Evolutionary conservation across 1,284 basidiomycete genomes (phyloP), one percentile per base, ranked within the genome.

Genomic region (Microbotryum violaceum): DNA sequence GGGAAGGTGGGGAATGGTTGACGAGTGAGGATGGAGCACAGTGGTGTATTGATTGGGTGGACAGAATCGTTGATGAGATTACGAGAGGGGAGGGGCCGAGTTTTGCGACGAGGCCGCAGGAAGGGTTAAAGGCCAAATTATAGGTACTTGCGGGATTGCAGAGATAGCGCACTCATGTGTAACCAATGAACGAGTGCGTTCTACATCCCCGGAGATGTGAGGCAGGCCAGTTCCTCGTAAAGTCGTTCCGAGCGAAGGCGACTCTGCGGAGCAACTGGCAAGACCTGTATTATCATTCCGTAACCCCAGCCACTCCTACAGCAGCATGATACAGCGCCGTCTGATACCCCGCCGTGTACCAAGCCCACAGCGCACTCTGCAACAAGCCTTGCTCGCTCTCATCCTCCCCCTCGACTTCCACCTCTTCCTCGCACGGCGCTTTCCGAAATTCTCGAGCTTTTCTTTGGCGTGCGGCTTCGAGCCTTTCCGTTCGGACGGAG

Each of bases 31-130:
- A 92, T 75, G 94, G 94, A 42, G 85, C 88, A 31, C 84, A 86
- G 75, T 98, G 94, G 94, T 86, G 94, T 47, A 78, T 97, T 67
- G 83, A 86, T 72, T 86, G 84, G 54, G 85, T 94, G 46, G 94
- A 97, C 77, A 79, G 83, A 67, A 82, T 91, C 74, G 78, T 86
- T 62, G 86, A 89, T 74, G 83, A 82, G 58, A 82, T 88, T 3
- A 37, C 31, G 2, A 7, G 7, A 2, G 64, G 59, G 3, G 23
- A 47, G 5, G 68, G 79, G 78, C 72, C 77, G 79, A 74, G 81
- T 77, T 72, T 78, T 76, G 68, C 75, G 71, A 70, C 77, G 75
- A 66, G 68, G 74, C 49, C 51, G 14, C n/a, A 29, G 25, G 27
- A 25, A 21, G 66, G 67, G 66, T 73, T 71, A 67, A 79, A 79